Conservation (phyloP, 805 yeast genomes). For the Ogataea pignaliae region DNA sequence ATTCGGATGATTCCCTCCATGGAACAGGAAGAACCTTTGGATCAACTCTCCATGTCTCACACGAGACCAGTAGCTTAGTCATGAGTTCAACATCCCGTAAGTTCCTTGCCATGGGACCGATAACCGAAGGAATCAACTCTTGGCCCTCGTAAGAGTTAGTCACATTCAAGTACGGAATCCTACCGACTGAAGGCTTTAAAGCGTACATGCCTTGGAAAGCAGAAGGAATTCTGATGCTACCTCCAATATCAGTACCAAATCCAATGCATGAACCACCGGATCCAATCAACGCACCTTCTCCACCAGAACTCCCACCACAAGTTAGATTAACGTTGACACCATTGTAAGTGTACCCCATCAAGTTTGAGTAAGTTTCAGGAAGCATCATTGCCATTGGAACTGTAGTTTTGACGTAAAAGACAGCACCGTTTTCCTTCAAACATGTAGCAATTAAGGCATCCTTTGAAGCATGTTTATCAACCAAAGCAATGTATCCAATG, state of each 20-base stretch:
- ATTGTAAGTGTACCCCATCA: constrained; percentile 28
- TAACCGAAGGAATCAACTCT: constrained; percentile 49
- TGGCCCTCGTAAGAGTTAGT: constrained; percentile 42
- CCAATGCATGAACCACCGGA: constrained; percentile 42
- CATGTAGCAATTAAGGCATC: constrained; percentile 38
- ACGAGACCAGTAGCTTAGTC: constrained; percentile 31
- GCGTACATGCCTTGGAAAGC: constrained; percentile 53
- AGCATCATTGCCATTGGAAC: constrained; percentile 43
- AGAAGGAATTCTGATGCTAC: constrained; percentile 51
- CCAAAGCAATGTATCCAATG: constrained; percentile 40
- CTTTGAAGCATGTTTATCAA: constrained; percentile 36
- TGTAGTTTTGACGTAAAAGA: constrained; percentile 52
- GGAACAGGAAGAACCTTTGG: constrained; percentile 41
- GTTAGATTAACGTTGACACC: constrained; percentile 30
- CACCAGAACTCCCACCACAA: constrained; percentile 34
- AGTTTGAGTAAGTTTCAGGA: constrained; percentile 31
- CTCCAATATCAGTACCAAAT: constrained; percentile 56
- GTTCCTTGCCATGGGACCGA: constrained; percentile 52
- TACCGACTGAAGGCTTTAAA: constrained; percentile 42
- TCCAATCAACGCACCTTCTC: constrained; percentile 30
- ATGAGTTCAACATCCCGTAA: constrained; percentile 47
- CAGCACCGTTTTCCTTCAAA: constrained; percentile 49
- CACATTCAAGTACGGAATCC: constrained; percentile 33
- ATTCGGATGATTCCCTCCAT: constrained; percentile 33
- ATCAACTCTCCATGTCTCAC: constrained; percentile 49